A percentile compares a stretch with the other conserved stretches of the same genome.
phyloP scores from a whole-genome alignment of 1,284 basidiomycete genomes.

The Earliella scabrosa region DNA sequence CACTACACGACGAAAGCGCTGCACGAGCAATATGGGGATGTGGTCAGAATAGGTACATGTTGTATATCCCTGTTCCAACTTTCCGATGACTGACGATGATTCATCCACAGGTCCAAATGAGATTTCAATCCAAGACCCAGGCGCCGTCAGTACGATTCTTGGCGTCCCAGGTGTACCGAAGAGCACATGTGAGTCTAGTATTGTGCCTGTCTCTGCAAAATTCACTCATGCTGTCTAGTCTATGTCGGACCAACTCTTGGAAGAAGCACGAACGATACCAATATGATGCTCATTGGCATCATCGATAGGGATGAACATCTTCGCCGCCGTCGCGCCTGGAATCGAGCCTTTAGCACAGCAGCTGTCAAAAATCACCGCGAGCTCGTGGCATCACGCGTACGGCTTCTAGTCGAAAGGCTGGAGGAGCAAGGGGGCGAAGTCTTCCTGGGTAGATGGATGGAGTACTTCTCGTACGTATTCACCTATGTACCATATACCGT shows the following conservation, averaged over 20 bases:
- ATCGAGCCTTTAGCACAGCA: neutral
- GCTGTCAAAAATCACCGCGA: neutral
- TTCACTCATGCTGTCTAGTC: too few species aligned
- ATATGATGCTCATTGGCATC: neutral
- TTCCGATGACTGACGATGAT: neutral
- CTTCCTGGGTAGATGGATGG: neutral
- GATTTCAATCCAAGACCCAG: conserved; percentile 11
- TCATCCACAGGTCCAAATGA: conserved; percentile 9
- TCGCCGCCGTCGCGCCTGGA: neutral
- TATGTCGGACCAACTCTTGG: too few species aligned
- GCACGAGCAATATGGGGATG: conserved; percentile 8
- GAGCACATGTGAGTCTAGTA: neutral
- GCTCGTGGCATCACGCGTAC: neutral
- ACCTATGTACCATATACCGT: too few species aligned
- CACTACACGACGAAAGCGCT: neutral
- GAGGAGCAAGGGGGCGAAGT: neutral
- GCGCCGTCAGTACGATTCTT: neutral
- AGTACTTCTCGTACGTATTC: neutral
- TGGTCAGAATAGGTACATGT: conserved; percentile 1
- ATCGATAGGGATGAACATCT: neutral
- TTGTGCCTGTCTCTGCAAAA: neutral
- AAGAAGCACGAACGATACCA: neutral
- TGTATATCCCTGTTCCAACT: neutral
- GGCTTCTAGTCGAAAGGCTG: neutral
- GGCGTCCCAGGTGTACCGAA: conserved; percentile 10